phyloP scores from a whole-genome alignment of 352 stramenopile genomes.

The Blastocystis sp. region DNA sequence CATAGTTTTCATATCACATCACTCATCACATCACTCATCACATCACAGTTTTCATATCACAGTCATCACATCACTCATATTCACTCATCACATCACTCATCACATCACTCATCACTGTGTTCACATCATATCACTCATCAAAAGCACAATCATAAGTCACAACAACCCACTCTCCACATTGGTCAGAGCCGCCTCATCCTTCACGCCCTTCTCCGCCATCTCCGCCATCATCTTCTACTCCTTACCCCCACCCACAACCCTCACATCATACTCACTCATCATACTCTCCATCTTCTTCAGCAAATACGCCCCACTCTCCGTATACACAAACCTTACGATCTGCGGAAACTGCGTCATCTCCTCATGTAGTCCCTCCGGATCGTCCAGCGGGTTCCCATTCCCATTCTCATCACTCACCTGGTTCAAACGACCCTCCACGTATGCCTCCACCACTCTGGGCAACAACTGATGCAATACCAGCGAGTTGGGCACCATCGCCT shows the following conservation, averaged over 20 bases:
- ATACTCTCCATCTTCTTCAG: neutral
- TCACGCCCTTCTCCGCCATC: neutral
- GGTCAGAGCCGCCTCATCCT: neutral
- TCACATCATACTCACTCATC: conserved; percentile 45
- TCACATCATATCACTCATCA: neutral
- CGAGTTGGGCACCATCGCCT: conserved; percentile 1
- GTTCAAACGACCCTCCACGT: conserved; percentile 43
- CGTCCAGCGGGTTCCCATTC: conserved; percentile 44
- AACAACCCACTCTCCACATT: neutral
- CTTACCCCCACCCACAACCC: neutral
- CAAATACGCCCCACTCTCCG: conserved; percentile 17
- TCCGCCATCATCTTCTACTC: neutral
- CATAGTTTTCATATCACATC: too few relatives aligned
- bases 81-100: too few relatives aligned
- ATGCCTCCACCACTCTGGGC: conserved; percentile 45
- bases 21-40: too few relatives aligned
- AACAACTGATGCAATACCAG: conserved; percentile 35
- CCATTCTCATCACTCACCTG: conserved; percentile 42
- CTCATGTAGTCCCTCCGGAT: conserved; percentile 49
- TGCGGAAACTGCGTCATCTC: conserved; percentile 67
- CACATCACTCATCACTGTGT: neutral
- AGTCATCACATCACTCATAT: too few relatives aligned
- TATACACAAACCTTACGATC: conserved; percentile 60
- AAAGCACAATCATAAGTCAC: neutral
- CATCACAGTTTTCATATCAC: too few relatives aligned